These are phyloP conservation scores for Boletus pseudopeckii DNA, from an alignment of 768 basidiomycete species.

Conservation along the genomic window DNA sequence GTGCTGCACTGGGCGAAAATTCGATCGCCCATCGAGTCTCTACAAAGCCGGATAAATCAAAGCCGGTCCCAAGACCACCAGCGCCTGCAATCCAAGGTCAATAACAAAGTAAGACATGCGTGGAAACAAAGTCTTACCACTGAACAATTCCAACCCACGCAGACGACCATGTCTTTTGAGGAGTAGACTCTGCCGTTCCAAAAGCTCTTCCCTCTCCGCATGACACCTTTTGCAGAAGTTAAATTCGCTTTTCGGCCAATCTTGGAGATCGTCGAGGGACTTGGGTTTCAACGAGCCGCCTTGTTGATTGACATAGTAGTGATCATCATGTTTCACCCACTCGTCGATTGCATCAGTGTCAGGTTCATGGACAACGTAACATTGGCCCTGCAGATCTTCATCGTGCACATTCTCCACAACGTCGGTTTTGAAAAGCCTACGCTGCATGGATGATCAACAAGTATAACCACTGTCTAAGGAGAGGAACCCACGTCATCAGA, in stretches of 20 bases:
- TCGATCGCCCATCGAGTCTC: conserved; percentile 70
- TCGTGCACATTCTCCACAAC: conserved; percentile 26
- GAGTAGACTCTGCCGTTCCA: conserved; percentile 32
- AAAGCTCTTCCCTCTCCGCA: conserved; percentile 27
- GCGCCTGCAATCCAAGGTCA: conserved; percentile 46
- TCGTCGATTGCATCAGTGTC: conserved; percentile 30
- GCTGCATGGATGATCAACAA: conserved; percentile 19
- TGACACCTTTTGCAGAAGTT: conserved; percentile 41
- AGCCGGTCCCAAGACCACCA: conserved; percentile 68
- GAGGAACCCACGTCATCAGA: conserved; percentile 42
- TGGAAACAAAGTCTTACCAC: conserved; percentile 41
- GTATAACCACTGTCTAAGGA: not conserved
- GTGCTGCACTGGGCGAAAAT: conserved; percentile 58
- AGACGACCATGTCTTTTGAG: conserved; percentile 42
- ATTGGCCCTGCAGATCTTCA: conserved; percentile 50
- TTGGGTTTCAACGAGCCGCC: conserved; percentile 17
- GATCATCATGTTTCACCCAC: conserved; percentile 53
- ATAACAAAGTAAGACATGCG: not conserved
- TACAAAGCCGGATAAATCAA: conserved; percentile 59
- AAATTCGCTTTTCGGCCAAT: conserved; percentile 31
- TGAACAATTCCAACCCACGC: conserved; percentile 64
- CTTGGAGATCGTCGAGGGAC: conserved; percentile 20
- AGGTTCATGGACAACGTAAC: conserved; percentile 42
- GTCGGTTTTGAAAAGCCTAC: conserved; percentile 41
- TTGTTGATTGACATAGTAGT: conserved; percentile 51